Evolutionary conservation across 345 rosid genomes (phyloP).

Genomic region (Triadica sebifera): DNA sequence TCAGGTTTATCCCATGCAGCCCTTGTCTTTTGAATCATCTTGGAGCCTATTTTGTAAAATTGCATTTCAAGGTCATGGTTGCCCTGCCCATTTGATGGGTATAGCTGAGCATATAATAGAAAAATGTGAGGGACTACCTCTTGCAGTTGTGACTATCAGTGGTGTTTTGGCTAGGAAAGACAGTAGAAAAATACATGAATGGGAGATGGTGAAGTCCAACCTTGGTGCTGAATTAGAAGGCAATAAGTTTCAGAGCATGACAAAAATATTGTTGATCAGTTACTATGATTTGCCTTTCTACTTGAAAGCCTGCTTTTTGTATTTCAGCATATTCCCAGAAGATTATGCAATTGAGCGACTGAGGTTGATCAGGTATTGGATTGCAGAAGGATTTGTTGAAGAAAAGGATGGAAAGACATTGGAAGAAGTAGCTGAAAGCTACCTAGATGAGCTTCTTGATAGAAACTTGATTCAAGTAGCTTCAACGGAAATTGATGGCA

Average conservation of each 20-base stretch:
- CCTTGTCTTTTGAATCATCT: slow-evolving; percentile 6
- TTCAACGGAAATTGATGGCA: neutral
- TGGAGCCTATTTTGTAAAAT: slow-evolving; percentile 10
- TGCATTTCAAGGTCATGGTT: neutral
- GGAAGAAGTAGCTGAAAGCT: slow-evolving; percentile 9
- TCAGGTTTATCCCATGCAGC: neutral
- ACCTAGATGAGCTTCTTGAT: slow-evolving; percentile 5
- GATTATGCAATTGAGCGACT: neutral
- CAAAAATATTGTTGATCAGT: slow-evolving; percentile 4
- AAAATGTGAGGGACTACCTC: slow-evolving; percentile 14
- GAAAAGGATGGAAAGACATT: neutral
- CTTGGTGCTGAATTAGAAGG: neutral
- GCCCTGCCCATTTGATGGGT: slow-evolving; percentile 4
- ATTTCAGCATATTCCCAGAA: neutral
- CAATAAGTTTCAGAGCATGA: neutral
- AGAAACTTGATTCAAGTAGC: slow-evolving; percentile 1
- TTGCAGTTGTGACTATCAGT: slow-evolving; percentile 13
- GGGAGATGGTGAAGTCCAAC: slow-evolving; percentile 4
- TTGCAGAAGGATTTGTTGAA: slow-evolving; percentile 13
- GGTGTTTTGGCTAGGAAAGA: slow-evolving; percentile 5
- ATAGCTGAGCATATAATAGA: neutral
- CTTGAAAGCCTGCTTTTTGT: neutral
- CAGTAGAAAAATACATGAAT: neutral
- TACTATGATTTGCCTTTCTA: slow-evolving; percentile 7
- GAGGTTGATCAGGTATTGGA: neutral